Percentiles rank a stretch among this genome's conserved stretches.
phyloP scores from a whole-genome alignment of 306 rosid species.

The Rubus idaeus region DNA sequence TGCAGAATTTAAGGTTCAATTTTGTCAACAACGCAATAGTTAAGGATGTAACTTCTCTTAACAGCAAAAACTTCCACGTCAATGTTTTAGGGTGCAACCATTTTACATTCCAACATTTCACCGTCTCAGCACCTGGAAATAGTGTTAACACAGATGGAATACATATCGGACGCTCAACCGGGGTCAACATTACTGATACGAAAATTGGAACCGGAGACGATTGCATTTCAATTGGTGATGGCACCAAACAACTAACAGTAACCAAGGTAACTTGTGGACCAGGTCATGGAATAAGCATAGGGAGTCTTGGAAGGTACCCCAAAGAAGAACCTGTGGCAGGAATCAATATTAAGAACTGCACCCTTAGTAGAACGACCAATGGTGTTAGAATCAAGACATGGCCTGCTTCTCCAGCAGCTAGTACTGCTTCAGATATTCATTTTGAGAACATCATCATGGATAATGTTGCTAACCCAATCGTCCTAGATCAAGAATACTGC shows the following conservation, averaged over 20 bases:
- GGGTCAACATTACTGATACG: slow-evolving; percentile 27
- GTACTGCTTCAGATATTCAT: slow-evolving; percentile 25
- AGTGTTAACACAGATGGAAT: slow-evolving; percentile 55
- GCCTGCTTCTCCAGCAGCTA: slow-evolving; percentile 25
- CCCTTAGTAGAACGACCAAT: slow-evolving; percentile 22
- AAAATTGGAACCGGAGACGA: slow-evolving; percentile 44
- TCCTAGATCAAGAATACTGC: slow-evolving; percentile 57
- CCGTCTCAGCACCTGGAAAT: slow-evolving; percentile 27
- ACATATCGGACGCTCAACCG: slow-evolving; percentile 39
- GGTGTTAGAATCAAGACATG: slow-evolving; percentile 57
- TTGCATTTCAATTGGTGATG: slow-evolving; percentile 52
- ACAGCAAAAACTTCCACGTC: slow-evolving; percentile 45
- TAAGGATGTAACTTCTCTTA: slow-evolving; percentile 26
- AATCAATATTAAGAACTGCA: slow-evolving; percentile 34
- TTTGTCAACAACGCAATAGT: slow-evolving; percentile 26
- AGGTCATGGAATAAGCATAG: slow-evolving; percentile 54
- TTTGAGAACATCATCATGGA: slow-evolving; percentile 42
- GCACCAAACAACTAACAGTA: slow-evolving; percentile 27
- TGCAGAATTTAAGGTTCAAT: slow-evolving; percentile 41
- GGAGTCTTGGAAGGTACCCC: slow-evolving; percentile 35
- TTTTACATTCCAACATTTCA: slow-evolving; percentile 31
- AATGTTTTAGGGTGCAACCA: slow-evolving; percentile 34
- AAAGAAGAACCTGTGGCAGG: slow-evolving; percentile 31
- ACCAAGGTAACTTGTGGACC: slow-evolving; percentile 39
- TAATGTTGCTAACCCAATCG: slow-evolving; percentile 35